Conservation (phyloP, 345 rosid genomes). For the Schrenkiella parvula region DNA sequence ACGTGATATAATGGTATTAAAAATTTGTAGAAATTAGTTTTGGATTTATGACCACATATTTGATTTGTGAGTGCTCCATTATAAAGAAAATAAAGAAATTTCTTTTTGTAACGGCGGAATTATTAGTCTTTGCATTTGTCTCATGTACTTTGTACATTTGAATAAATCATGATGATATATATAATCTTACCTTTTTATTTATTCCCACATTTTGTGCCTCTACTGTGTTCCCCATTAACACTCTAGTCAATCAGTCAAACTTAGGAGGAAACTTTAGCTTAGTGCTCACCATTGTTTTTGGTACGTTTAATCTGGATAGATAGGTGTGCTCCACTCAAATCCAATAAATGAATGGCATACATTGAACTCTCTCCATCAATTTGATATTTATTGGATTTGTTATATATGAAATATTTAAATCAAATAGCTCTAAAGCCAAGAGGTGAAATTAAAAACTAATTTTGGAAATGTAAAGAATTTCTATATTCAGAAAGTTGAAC, state of each 20-base stretch:
- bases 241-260: conserved; percentile 14
- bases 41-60: background rate
- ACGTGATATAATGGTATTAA: background rate
- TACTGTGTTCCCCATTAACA: conserved; percentile 31
- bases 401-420: background rate
- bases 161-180: conserved; percentile 4
- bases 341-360: background rate
- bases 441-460: background rate
- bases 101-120: conserved; percentile 4
- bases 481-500: conserved; percentile 19
- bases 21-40: background rate
- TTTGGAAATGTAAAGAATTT: conserved; percentile 9
- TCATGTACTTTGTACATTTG: conserved; percentile 27
- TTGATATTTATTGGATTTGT: background rate
- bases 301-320: conserved; percentile 22
- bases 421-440: background rate
- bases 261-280: background rate
- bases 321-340: conserved; percentile 16
- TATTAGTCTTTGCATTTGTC: conserved; percentile 1
- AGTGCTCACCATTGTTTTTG: conserved; percentile 19
- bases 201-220: conserved; percentile 1
- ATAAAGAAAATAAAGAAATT: background rate
- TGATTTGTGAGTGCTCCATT: background rate
- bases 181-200: background rate
- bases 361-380: background rate